Conservation (phyloP, 768 basidiomycete species). For the Boletus rubroflammeus region DNA sequence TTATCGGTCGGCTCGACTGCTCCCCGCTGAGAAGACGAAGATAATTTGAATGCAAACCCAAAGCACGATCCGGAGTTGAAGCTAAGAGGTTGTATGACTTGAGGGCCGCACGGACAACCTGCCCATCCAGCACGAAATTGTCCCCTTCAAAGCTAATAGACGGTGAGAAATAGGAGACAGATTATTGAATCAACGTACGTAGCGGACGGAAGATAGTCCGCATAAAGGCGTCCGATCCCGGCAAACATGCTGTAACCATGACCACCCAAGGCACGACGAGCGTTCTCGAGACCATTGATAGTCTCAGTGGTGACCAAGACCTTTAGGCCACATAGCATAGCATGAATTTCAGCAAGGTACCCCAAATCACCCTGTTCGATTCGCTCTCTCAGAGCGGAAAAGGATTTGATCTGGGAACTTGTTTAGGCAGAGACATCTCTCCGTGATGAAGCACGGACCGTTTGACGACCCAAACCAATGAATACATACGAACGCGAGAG, state of each 20-base stretch:
- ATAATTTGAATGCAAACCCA: slow-evolving; percentile 35
- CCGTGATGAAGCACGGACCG: slow-evolving; percentile 39
- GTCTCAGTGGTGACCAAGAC: slow-evolving; percentile 50
- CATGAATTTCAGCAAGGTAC: slow-evolving; percentile 69
- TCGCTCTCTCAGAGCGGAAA: slow-evolving; percentile 45
- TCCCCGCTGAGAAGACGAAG: slow-evolving; percentile 46
- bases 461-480: slow-evolving; percentile 55
- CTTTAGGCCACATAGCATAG: slow-evolving; percentile 67
- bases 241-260: slow-evolving; percentile 72
- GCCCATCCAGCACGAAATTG: slow-evolving; percentile 72
- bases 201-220: slow-evolving; percentile 58
- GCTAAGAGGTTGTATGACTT: slow-evolving; percentile 55
- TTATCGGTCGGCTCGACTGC: slow-evolving; percentile 16
- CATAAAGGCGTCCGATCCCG: slow-evolving; percentile 62
- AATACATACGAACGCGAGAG: slow-evolving; percentile 69
- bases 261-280: slow-evolving; percentile 70
- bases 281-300: slow-evolving; percentile 58
- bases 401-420: slow-evolving; percentile 41
- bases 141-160: slow-evolving; percentile 66
- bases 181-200: slow-evolving; percentile 43
- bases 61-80: slow-evolving; percentile 1
- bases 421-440: background rate
- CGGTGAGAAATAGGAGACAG: background rate
- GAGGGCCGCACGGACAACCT: slow-evolving; percentile 68
- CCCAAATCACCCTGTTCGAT: slow-evolving; percentile 56